Percentiles rank a stretch among this genome's conserved stretches.
Conservation (phyloP, 1,284 basidiomycete genomes). For the Tylopilus orsonianus region DNA sequence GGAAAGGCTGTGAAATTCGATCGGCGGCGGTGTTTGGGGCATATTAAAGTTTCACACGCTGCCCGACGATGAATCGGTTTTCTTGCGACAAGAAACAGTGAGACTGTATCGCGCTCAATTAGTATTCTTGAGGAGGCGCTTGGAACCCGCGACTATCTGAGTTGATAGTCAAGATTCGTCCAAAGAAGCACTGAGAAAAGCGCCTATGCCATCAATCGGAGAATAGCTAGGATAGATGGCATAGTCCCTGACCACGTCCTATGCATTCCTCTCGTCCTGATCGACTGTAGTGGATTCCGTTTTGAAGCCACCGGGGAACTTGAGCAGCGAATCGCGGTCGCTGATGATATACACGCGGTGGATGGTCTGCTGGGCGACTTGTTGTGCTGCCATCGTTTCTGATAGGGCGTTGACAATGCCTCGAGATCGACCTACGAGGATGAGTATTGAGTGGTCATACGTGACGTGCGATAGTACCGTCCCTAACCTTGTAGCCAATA, state of each 20-base stretch:
- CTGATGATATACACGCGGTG: conserved; percentile 47
- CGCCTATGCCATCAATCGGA: conserved; percentile 46
- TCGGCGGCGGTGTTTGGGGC: conserved; percentile 55
- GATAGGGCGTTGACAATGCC: conserved; percentile 60
- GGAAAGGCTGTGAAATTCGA: conserved; percentile 66
- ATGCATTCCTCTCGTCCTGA: conserved; percentile 52
- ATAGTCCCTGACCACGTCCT: conserved; percentile 58
- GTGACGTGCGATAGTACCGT: not conserved
- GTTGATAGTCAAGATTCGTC: conserved; percentile 10
- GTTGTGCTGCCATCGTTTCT: conserved; percentile 47
- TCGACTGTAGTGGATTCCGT: conserved; percentile 62
- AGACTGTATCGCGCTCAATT: conserved; percentile 68
- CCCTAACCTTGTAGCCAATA: conserved; percentile 56
- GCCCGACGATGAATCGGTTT: conserved; percentile 56
- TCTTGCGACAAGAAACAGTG: conserved; percentile 57
- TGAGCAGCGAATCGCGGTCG: conserved; percentile 57
- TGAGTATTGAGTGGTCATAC: conserved; percentile 20
- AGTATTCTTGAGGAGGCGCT: conserved; percentile 56
- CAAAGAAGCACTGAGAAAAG: conserved; percentile 9
- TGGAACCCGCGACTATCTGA: conserved; percentile 58
- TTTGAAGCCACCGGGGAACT: conserved; percentile 54
- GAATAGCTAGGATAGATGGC: conserved; percentile 56
- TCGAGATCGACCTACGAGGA: conserved; percentile 50
- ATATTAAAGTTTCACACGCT: conserved; percentile 64
- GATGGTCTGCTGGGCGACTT: conserved; percentile 56